These are phyloP conservation scores for Penicillium sp. DNA, from an alignment of 2,329 filamentous ascomycete genomes.

Conservation along the genomic window DNA sequence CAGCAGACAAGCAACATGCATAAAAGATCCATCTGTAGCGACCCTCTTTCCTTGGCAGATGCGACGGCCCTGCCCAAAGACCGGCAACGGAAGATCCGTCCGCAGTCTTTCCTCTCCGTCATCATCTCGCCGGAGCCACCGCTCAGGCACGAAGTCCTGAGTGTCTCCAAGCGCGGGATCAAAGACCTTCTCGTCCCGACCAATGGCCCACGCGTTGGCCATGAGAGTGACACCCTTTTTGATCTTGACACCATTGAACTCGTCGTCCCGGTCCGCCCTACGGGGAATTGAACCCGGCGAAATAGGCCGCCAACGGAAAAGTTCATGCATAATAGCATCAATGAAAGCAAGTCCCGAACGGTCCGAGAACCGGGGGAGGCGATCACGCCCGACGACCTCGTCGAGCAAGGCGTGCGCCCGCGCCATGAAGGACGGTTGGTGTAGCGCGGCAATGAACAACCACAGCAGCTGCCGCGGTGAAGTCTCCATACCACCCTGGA, in stretches of 20 bases:
- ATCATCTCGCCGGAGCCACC: conserved; percentile 13
- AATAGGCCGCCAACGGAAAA: conserved; percentile 41
- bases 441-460: conserved; percentile 48
- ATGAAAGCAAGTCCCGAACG: conserved; percentile 29
- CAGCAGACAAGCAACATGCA: conserved; percentile 20
- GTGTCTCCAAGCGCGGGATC: conserved; percentile 15
- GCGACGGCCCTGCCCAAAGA: conserved; percentile 21
- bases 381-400: conserved; percentile 28
- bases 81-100: conserved; percentile 19
- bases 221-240: conserved; percentile 47
- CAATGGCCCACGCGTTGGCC: conserved; percentile 46
- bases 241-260: conserved; percentile 47
- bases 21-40: conserved; percentile 20
- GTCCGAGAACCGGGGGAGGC: conserved; percentile 34
- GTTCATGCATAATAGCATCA: conserved; percentile 34
- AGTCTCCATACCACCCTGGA: conserved; percentile 51
- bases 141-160: conserved; percentile 18
- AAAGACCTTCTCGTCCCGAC: conserved; percentile 41
- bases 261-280: conserved; percentile 46
- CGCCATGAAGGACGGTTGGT: conserved; percentile 41
- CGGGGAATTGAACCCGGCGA: conserved; percentile 49
- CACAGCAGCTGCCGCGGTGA: conserved; percentile 49
- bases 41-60: conserved; percentile 23
- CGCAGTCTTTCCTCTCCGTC: conserved; percentile 5
- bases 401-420: conserved; percentile 39